Evolutionary conservation across 768 basidiomycete species (phyloP).

Genomic region (Mycena vitilis): DNA sequence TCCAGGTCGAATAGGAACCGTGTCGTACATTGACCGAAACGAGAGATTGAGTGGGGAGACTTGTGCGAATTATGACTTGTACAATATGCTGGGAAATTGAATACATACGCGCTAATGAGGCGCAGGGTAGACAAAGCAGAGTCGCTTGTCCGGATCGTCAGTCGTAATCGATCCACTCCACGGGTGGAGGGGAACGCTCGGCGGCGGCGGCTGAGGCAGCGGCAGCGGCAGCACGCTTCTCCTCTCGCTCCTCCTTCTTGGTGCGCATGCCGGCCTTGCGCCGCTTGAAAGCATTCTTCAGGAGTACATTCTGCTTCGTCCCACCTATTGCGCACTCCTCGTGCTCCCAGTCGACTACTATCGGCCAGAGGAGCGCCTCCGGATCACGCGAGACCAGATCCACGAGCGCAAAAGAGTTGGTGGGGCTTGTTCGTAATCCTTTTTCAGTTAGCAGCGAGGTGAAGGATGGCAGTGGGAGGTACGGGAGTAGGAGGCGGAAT

Average conservation of each 20-base stretch:
- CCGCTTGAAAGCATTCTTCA: not conserved
- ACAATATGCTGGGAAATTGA: no score
- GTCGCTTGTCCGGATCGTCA: not conserved
- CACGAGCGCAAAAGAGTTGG: not conserved
- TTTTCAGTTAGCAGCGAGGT: not conserved
- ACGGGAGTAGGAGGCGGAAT: not conserved
- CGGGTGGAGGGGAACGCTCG: slow-evolving; percentile 25
- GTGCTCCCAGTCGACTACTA: slow-evolving; percentile 18
- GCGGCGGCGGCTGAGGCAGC: slow-evolving; percentile 41
- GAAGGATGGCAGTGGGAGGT: not conserved
- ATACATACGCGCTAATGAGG: no score
- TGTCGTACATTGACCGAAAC: no score
- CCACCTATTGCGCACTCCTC: not conserved
- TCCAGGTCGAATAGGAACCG: no score
- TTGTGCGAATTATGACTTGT: no score
- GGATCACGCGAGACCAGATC: not conserved
- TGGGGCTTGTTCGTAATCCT: not conserved
- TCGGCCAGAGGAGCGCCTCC: slow-evolving; percentile 1
- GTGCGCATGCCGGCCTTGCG: slow-evolving; percentile 34
- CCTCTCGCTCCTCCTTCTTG: slow-evolving; percentile 10
- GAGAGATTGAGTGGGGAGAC: no score
- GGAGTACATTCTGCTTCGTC: no score
- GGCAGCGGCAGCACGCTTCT: no score
- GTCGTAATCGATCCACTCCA: slow-evolving; percentile 8
- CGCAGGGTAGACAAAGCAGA: no score